Evolutionary conservation across 116 monocot genomes (phyloP), one percentile per base, ranked within the genome.

Genomic region (Posidonia oceanica): DNA sequence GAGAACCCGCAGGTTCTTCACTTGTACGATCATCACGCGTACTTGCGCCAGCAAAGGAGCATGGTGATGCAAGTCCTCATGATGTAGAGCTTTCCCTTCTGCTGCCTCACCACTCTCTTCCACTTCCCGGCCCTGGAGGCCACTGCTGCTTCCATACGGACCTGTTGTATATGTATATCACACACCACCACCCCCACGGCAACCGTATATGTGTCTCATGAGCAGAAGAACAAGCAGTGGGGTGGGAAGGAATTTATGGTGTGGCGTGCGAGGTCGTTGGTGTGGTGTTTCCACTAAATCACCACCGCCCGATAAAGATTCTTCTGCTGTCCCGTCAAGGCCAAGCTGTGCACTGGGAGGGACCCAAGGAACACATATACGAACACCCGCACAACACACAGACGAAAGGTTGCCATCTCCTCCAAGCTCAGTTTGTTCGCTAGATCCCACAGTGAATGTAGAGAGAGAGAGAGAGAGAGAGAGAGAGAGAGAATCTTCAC

Each of bases 81-180:
- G 67, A 85, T 85, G 71, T 76, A 82, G 56, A 85, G 71, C 85
- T 85, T 85, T 39, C 79, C 82, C 54, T 71, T 85, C 67, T 85
- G 85, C 40, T 85, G 85, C 79, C 65, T 76, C 66, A 74, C 76
- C 38, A 68, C 70, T 61, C 78, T 76, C 71, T 73, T 79, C 73
- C 78, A 73, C 75, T 64, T 81, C 74, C 57, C 73, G 36, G 76
- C 37, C 76, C 64, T 81, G 55, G 12, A 67, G 75, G 77, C 76
- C 53, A 12, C 29, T 17, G 36, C 15, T 36, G 6, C 36, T 41
- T 5, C 64, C 41, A 40, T 16, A 38, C 6, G 7, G 4, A 44
- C 4, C 44, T 44, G 8, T 8, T 4, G 3, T 48, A 10, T 12
- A 12, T 48, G 7, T n/a, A 41, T 18, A 64, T 14, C 3, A 64